Evolutionary conservation across 2,329 filamentous ascomycete species (phyloP).

Genomic region (Scortechinia acanthostroma): DNA sequence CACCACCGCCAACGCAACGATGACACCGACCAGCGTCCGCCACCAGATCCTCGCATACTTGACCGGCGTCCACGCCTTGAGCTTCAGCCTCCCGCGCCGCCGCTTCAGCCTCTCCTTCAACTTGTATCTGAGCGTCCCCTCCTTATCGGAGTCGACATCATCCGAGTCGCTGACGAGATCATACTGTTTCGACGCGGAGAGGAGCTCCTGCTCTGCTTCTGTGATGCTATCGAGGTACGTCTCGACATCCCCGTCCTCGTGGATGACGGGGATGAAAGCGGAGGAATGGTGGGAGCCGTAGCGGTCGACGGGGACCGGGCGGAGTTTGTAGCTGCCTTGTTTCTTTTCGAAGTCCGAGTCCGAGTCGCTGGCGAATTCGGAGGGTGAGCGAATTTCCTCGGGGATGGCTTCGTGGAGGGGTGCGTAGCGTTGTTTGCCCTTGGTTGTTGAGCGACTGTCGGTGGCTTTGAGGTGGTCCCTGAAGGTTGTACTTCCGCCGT

Average conservation of each 20-base stretch:
- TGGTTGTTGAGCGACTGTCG: too few relatives aligned
- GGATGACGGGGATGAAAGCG: neutral
- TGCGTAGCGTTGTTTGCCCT: too few relatives aligned
- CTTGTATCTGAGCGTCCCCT: neutral
- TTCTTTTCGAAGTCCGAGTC: neutral
- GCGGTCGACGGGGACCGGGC: too few relatives aligned
- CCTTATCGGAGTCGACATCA: neutral
- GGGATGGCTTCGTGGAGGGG: neutral
- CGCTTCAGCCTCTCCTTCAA: neutral
- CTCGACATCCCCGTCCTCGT: neutral
- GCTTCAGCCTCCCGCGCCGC: too few relatives aligned
- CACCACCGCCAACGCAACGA: neutral
- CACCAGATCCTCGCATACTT: neutral
- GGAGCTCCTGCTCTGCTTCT: neutral
- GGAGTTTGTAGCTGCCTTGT: neutral
- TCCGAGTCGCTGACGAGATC: neutral
- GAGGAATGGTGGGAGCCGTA: neutral
- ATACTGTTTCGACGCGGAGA: neutral
- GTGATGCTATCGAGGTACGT: neutral
- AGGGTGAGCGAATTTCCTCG: neutral
- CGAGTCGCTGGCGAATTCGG: neutral
- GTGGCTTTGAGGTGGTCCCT: too few relatives aligned
- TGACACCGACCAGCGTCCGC: neutral
- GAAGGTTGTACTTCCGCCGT: too few relatives aligned
- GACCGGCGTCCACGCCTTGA: neutral